phyloP scores from a whole-genome alignment of 2,329 filamentous ascomycete genomes.

The Ophiostoma ulmi region DNA sequence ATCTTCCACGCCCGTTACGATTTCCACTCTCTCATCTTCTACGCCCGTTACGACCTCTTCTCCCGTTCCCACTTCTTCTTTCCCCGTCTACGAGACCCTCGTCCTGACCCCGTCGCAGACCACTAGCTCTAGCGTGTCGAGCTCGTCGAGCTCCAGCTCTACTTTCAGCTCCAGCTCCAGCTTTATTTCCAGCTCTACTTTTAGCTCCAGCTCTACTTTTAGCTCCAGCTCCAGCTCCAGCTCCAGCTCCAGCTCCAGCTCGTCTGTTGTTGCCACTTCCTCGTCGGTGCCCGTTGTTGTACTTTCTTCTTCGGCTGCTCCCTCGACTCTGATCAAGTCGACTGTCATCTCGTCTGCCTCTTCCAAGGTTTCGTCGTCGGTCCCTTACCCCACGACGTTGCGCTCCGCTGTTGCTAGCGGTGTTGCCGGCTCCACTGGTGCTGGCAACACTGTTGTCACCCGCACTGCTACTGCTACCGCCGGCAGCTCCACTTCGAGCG shows the following conservation, averaged over 20 bases:
- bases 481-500: not conserved
- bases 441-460: not conserved
- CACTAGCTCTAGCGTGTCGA: constrained; percentile 6
- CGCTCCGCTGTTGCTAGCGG: not conserved
- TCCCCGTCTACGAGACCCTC: not conserved
- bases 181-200: not conserved
- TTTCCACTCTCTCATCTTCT: not conserved
- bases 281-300: constrained; percentile 10
- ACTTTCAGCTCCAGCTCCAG: not conserved
- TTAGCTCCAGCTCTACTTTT: not conserved
- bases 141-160: constrained; percentile 11
- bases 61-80: not conserved
- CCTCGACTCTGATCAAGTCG: not conserved
- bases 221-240: constrained; percentile 4
- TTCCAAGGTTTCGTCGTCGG: constrained; percentile 9
- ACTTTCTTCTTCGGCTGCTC: not conserved
- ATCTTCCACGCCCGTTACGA: not conserved
- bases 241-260: not conserved
- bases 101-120: constrained; percentile 14
- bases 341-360: constrained; percentile 8
- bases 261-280: not conserved
- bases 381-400: constrained; percentile 6
- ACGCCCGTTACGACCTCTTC: constrained; percentile 11
- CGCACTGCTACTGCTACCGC: not conserved
- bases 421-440: not conserved